Evolutionary conservation across 768 basidiomycete genomes (phyloP).

Genomic region (Termitomyces sp.): DNA sequence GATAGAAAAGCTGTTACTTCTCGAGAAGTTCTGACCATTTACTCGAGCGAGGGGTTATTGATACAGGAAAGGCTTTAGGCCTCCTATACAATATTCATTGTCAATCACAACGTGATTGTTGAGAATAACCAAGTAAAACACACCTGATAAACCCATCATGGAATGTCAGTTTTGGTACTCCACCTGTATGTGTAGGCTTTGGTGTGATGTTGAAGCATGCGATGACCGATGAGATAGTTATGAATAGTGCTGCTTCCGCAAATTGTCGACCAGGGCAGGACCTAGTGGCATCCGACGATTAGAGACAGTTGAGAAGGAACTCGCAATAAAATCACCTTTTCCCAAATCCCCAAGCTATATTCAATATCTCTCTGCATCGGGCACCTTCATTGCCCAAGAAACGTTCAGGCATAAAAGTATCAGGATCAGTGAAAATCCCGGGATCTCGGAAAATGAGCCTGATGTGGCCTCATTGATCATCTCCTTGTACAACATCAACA

Average conservation of each 20-base stretch:
- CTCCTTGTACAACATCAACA: too few relatives aligned
- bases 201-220: constrained; percentile 8
- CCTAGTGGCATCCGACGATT: too few relatives aligned
- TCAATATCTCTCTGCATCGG: constrained; percentile 8
- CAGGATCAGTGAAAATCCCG: constrained; percentile 14
- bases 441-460: constrained; percentile 19
- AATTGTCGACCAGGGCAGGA: constrained; percentile 19
- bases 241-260: constrained; percentile 17
- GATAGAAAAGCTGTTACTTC: too few relatives aligned
- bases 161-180: constrained; percentile 1
- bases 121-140: neutral
- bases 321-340: constrained; percentile 10
- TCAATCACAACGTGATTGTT: neutral
- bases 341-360: constrained; percentile 15
- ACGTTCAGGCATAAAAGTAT: constrained; percentile 17
- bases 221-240: constrained; percentile 14
- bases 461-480: neutral
- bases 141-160: constrained; percentile 9
- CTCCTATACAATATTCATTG: constrained; percentile 1
- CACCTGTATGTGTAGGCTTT: neutral
- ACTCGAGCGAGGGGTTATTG: neutral
- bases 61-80: neutral
- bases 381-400: constrained; percentile 15
- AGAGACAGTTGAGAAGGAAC: too few relatives aligned
- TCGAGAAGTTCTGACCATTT: neutral